Base-by-base conservation (phyloP, 2,329 filamentous ascomycete genomes). In the Cercospora janseana region DNA sequence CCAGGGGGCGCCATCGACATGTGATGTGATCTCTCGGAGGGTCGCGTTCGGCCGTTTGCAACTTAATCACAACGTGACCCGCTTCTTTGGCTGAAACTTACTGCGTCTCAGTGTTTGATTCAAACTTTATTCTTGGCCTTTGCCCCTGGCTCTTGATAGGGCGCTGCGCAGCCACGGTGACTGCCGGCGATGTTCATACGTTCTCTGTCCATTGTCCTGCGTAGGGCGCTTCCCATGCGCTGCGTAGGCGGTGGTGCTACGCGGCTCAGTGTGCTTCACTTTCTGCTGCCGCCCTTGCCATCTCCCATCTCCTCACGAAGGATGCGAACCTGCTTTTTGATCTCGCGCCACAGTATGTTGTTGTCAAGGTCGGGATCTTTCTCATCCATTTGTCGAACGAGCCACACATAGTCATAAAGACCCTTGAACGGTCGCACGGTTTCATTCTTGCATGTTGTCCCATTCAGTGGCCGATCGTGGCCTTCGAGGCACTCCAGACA, bases 301-400 rank as follows among this genome's bases (percentile, higher is more conserved):
- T 61, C 58, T 8, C 58, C 75, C 70, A 86, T 77, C 18, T 84
- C 80, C 48, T 82, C 76, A 32, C 80, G 75, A 24, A 86, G 67
- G 27, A 79, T 77, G 49, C 76, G 72, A 48, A 86, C 72, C 66
- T 86, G 82, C 63, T 78, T 81, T 73, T 81, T 79, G 54, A 86
- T 79, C 63, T 81, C 78, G 3, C 75, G 70, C 81, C 80, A 85
- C 34, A 86, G 65, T 3, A 77, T 61, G 51, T 81, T 70, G 21
- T 75, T 71, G 18, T 79, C 72, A 43, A 83, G 60, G 47, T 72
- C 70, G 4, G 70, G 66, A 16, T 71, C 68, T 4, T 67, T 69
- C 32, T 65, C 64, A 9, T 66, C 69, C 12, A 72, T 57, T 28
- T 43, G 51, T 28, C 52, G 54, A 18, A 59, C 56, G 35, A 49